Base-by-base conservation (phyloP, 805 yeast genomes). In the Yarrowia hollandica region DNA sequence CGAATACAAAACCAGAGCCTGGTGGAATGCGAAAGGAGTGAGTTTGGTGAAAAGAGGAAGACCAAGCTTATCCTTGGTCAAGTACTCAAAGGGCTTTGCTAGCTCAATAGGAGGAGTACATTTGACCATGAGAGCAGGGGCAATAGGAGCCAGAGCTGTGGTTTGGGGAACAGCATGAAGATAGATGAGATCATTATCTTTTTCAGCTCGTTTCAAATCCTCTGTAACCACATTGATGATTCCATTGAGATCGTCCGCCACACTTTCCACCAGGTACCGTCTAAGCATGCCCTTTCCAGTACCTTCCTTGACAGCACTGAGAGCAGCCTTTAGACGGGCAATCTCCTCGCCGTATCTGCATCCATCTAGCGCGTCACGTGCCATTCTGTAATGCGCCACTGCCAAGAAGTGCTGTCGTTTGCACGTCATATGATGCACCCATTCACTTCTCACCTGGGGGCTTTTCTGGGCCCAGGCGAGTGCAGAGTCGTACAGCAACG, bases 121-220 rank as follows among this genome's bases (percentile, higher is more conserved):
- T 55, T 80, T 80, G 1, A 85, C 89, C 77, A 86, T 81, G 4
- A 79, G 69, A 0, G 83, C 84, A 1, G 59, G 57, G 9, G 28
- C 19, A 3, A 83, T 73, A 0, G 74, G 65, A 0, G 80, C 74
- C 1, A 83, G 64, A 1, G 63, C 28, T 1, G 75, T 73, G 0
- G 67, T 60, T 7, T 64, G 26, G 0, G 96, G 95, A 0, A 89
- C 83, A 1, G 75, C 72, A 60, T 86, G 84, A 35, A 88, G 71
- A 69, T 89, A 88, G 5, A 91, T 83, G 64, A 90, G 74, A 66
- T 90, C 91, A 68, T 90, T 90, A 64, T 90, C 97, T 63, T 83
- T 79, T 63, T 86, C 90, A 0, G 91, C 82, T 2, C 79, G 74
- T 15, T 75, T 71, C 9, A 85, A 66, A 0, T 78, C 75, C 1